phyloP scores from a whole-genome alignment of 2,329 filamentous ascomycete genomes.

The Pseudocercospora eumusae region DNA sequence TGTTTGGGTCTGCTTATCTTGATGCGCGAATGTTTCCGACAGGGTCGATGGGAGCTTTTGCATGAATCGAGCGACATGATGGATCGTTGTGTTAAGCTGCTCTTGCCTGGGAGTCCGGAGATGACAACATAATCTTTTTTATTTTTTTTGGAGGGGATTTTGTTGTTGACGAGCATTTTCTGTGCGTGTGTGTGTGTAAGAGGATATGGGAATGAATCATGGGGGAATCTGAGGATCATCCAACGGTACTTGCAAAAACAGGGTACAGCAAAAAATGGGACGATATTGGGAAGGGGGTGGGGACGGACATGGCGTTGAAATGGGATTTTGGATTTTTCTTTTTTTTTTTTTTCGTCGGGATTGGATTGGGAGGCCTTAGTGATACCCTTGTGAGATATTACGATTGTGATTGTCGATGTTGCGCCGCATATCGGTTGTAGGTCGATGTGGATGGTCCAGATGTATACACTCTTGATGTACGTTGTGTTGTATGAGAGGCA shows the following conservation, averaged over 20 bases:
- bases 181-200: background rate
- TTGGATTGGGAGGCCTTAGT: constrained; percentile 31
- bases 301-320: background rate
- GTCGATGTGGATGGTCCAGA: too few species aligned
- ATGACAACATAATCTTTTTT: background rate
- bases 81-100: constrained; percentile 73
- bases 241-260: constrained; percentile 14
- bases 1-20: constrained; percentile 81
- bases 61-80: constrained; percentile 82
- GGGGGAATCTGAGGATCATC: constrained; percentile 1
- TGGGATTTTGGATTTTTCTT: too few species aligned
- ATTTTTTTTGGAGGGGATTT: background rate
- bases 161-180: constrained; percentile 2
- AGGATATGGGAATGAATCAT: background rate
- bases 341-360: background rate
- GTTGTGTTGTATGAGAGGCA: background rate
- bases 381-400: constrained; percentile 30
- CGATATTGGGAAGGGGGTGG: background rate
- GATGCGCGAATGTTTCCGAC: constrained; percentile 76
- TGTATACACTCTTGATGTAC: constrained; percentile 1
- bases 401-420: constrained; percentile 7
- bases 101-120: constrained; percentile 41
- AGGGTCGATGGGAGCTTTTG: constrained; percentile 86
- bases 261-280: constrained; percentile 13
- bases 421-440: constrained; percentile 9